Evolutionary conservation across 192 early-diverging fungal genomes (phyloP), one percentile per base, ranked within the genome.

Genomic region (Backusella tarrabulga): DNA sequence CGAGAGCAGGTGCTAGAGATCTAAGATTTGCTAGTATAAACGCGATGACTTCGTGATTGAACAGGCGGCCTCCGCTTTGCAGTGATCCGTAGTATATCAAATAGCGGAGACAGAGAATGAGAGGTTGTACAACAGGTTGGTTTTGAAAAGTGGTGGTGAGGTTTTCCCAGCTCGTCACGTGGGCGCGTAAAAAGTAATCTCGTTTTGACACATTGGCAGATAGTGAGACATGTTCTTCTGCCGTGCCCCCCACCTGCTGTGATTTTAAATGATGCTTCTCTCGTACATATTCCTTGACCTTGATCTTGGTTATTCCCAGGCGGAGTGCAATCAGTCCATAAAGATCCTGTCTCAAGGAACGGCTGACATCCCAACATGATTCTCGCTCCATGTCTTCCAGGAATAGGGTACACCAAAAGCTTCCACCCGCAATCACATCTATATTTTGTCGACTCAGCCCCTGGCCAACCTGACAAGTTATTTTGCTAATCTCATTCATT

Each of bases 321-420:
- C 41, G 75, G 54, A 56, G 66, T 15, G 6, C 66, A 32, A 66
- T 81, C 34, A 63, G 79, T 17, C 83, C 80, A 76, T 88, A 88
- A 4, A 85, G 71, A 72, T 78, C 83, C 26, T 83, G 78, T 34
- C 87, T 76, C 35, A 88, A 35, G 34, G 81, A 76, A 42, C 81
- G 75, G 6, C 85, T 84, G 1, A 78, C 77, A 26, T 81, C 15
- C 84, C 85, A 85, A 29, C 82, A 79, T 34, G 70, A 77, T 70
- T 81, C 82, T 32, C 78, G 74, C 50, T 82, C 77, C 17, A 77
- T 72, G 46, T 88, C 87, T 71, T 88, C 87, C 42, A 88, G 35
- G 72, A 87, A 85, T 3, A 84, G 75, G n/a, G 75, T 76, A 32
- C 81, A 81, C 87, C 87, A 88, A 67, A 86, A 87, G 68, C 75